Conservation (phyloP, 1,284 basidiomycete species). For the Mycena sp. region DNA sequence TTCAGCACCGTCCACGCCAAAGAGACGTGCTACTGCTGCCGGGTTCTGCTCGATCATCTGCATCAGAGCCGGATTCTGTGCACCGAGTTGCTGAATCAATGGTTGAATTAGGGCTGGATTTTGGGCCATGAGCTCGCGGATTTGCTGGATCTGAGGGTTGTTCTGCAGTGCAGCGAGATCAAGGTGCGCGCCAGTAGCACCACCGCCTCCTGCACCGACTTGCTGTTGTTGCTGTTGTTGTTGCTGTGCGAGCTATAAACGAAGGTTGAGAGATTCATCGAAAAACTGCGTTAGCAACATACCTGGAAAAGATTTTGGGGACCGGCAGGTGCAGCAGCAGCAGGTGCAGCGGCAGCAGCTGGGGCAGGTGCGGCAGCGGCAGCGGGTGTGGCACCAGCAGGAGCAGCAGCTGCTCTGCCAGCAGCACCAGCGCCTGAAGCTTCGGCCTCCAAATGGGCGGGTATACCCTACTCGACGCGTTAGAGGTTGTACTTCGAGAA, state of each 20-base stretch:
- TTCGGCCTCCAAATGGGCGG: slow-evolving; percentile 71
- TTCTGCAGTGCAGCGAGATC: slow-evolving; percentile 66
- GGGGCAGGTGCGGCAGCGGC: slow-evolving; percentile 47
- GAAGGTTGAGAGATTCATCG: slow-evolving; percentile 9
- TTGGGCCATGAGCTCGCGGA: slow-evolving; percentile 75
- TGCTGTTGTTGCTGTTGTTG: slow-evolving; percentile 56
- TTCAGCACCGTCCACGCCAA: slow-evolving; percentile 60
- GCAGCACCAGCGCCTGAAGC: slow-evolving; percentile 47
- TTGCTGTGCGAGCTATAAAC: slow-evolving; percentile 72
- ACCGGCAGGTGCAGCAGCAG: slow-evolving; percentile 43
- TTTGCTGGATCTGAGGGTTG: slow-evolving; percentile 70
- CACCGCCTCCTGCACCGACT: slow-evolving; percentile 38
- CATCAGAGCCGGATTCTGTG: slow-evolving; percentile 78
- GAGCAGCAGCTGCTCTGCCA: slow-evolving; percentile 40
- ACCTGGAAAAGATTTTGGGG: slow-evolving; percentile 84
- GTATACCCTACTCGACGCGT: slow-evolving; percentile 74
- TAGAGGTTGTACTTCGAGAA: slow-evolving; percentile 4
- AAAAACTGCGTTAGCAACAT: neutral
- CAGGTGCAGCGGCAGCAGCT: slow-evolving; percentile 40
- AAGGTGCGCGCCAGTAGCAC: slow-evolving; percentile 44
- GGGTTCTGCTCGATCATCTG: slow-evolving; percentile 76
- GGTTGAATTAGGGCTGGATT: slow-evolving; percentile 86
- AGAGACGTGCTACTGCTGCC: slow-evolving; percentile 70
- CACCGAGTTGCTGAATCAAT: slow-evolving; percentile 84
- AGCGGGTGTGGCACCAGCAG: slow-evolving; percentile 44